Conservation (phyloP, 768 basidiomycete species). For the Leucosporidium yakuticum region DNA sequence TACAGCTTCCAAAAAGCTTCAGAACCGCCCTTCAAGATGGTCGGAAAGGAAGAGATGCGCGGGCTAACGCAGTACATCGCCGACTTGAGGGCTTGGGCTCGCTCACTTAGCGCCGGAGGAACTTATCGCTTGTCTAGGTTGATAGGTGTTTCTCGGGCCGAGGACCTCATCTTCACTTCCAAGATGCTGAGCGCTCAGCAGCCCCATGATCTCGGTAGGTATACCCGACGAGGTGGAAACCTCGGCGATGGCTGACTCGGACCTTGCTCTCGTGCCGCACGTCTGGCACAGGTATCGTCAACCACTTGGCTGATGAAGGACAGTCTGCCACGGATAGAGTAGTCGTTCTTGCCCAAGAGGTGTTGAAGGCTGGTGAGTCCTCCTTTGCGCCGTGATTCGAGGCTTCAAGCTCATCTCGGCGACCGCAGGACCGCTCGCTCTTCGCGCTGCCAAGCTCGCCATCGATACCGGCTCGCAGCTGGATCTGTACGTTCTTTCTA, state of each 20-base stretch:
- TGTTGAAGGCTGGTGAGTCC: neutral
- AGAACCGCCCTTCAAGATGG: too few species aligned
- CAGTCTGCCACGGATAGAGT: conserved; percentile 23
- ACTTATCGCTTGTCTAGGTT: conserved; percentile 75
- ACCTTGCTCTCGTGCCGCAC: neutral
- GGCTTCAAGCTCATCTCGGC: neutral
- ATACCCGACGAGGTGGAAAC: neutral
- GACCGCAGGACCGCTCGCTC: conserved; percentile 27
- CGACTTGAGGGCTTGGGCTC: conserved; percentile 84
- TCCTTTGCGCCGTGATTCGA: neutral
- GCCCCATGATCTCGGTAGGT: conserved; percentile 64
- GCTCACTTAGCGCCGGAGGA: conserved; percentile 57
- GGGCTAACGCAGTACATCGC: conserved; percentile 62
- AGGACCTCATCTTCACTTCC: conserved; percentile 79
- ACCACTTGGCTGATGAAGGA: conserved; percentile 7
- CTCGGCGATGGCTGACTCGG: neutral
- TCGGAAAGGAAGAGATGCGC: conserved; percentile 32
- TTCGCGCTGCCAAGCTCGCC: conserved; percentile 29
- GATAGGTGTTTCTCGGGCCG: conserved; percentile 70
- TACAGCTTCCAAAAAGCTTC: neutral
- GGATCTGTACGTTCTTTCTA: conserved; percentile 17
- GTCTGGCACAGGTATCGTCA: conserved; percentile 20
- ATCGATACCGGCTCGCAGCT: conserved; percentile 18
- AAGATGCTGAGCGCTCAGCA: conserved; percentile 61
- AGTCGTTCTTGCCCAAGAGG: conserved; percentile 9